phyloP scores from a whole-genome alignment of 495 filamentous ascomycete species.

The Penicillium canescens region DNA sequence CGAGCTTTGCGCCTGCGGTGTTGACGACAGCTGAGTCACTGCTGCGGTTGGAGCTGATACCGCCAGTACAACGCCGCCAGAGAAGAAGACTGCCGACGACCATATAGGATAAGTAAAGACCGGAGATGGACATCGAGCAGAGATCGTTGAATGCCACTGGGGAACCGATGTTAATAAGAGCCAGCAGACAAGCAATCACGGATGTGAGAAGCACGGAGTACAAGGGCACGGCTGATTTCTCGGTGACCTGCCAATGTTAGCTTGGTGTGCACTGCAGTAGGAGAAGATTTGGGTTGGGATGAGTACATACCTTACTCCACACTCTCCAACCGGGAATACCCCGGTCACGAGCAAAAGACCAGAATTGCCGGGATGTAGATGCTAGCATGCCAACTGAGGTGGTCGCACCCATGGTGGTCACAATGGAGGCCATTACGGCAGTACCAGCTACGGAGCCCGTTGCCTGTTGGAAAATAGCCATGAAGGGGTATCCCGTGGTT shows the following conservation, averaged over 20 bases:
- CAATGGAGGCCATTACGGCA: slow-evolving; percentile 43
- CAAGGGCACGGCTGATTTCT: slow-evolving; percentile 31
- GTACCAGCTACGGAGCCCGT: slow-evolving; percentile 43
- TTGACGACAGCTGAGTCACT: slow-evolving; percentile 23
- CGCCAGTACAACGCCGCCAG: slow-evolving; percentile 41
- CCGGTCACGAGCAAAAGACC: slow-evolving; percentile 56
- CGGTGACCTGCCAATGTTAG: slow-evolving; percentile 13
- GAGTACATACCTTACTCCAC: slow-evolving; percentile 41
- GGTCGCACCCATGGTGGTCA: slow-evolving; percentile 42
- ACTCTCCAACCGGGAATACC: slow-evolving; percentile 48
- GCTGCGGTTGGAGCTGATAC: slow-evolving; percentile 25
- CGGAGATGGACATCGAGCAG: slow-evolving; percentile 42
- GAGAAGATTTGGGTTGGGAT: background rate
- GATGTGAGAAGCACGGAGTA: slow-evolving; percentile 41
- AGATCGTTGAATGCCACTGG: slow-evolving; percentile 48
- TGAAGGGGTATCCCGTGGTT: slow-evolving; percentile 48
- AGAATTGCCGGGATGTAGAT: slow-evolving; percentile 52
- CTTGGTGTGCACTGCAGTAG: slow-evolving; percentile 13
- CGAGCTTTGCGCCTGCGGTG: slow-evolving; percentile 34
- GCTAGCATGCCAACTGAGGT: slow-evolving; percentile 47
- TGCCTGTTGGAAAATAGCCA: slow-evolving; percentile 49
- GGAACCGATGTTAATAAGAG: slow-evolving; percentile 49
- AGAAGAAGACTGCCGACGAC: slow-evolving; percentile 46
- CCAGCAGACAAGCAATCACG: slow-evolving; percentile 36
- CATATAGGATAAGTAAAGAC: slow-evolving; percentile 47